Evolutionary conservation across 345 rosid species (phyloP).

Genomic region (Trapa incisa): DNA sequence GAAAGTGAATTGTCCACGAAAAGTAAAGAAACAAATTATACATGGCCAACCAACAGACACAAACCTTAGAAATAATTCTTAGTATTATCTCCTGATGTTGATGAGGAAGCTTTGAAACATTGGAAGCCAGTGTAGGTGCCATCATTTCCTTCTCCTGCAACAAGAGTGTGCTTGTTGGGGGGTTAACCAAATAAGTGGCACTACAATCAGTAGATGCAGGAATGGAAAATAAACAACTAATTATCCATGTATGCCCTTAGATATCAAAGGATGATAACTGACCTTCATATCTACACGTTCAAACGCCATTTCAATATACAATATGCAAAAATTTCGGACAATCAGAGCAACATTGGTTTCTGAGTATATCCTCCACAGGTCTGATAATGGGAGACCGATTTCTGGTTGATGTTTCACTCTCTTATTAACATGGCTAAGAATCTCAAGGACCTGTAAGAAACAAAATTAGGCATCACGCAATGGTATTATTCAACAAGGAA

Average conservation of each 20-base stretch:
- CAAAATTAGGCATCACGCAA: not conserved
- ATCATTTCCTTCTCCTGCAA: conserved; percentile 70
- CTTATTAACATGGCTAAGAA: conserved; percentile 88
- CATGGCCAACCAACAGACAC: conserved; percentile 4
- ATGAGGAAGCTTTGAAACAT: conserved; percentile 57
- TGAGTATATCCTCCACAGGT: conserved; percentile 58
- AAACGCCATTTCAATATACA: conserved; percentile 94
- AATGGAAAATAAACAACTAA: not conserved
- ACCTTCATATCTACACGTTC: conserved; percentile 61
- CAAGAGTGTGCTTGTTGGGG: not conserved
- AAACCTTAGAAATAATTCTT: conserved; percentile 63
- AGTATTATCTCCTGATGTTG: conserved; percentile 80
- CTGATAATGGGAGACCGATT: conserved; percentile 62
- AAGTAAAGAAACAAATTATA: not conserved
- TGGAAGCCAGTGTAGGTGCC: conserved; percentile 50
- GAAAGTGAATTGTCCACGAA: not conserved
- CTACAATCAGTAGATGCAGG: conserved; percentile 4
- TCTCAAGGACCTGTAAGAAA: conserved; percentile 70
- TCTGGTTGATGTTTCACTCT: conserved; percentile 79
- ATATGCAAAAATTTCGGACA: conserved; percentile 77
- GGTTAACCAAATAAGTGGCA: conserved; percentile 6
- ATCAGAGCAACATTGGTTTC: conserved; percentile 47
- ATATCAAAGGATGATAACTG: conserved; percentile 10
- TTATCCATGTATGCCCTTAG: not conserved
- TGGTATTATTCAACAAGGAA: not conserved